phyloP scores from a whole-genome alignment of 495 filamentous ascomycete genomes.

The Penicillium egyptiacum region DNA sequence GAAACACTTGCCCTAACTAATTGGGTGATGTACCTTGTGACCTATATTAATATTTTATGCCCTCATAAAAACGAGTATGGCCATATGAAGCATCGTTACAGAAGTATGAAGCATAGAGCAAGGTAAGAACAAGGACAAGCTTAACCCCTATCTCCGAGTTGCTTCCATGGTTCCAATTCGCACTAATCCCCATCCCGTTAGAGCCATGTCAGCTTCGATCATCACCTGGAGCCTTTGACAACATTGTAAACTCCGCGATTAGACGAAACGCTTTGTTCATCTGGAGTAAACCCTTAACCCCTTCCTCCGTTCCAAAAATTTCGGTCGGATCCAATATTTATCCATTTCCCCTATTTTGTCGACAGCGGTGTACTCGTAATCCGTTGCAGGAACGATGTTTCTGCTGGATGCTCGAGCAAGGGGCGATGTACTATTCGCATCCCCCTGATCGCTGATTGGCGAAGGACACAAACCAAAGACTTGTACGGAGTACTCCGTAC shows the following conservation, averaged over 20 bases:
- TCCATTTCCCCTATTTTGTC: background rate
- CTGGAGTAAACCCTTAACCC: background rate
- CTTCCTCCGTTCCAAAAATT: background rate
- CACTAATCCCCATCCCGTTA: slow-evolving; percentile 10
- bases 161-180: background rate
- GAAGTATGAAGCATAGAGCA: background rate
- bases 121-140: slow-evolving; percentile 3
- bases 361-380: slow-evolving; percentile 5
- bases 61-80: background rate
- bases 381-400: background rate
- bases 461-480: background rate
- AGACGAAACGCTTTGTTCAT: background rate
- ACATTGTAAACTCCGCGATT: background rate
- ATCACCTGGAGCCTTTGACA: background rate
- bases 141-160: slow-evolving; percentile 21
- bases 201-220: slow-evolving; percentile 9
- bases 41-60: background rate
- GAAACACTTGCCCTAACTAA: background rate
- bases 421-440: slow-evolving; percentile 3
- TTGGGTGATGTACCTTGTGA: background rate
- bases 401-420: slow-evolving; percentile 1
- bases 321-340: background rate
- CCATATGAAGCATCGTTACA: background rate
- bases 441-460: slow-evolving; percentile 9
- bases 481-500: too few relatives aligned